Evolutionary conservation across 2,329 filamentous ascomycete species (phyloP).

Genomic region (Sporothrix variecibatus): DNA sequence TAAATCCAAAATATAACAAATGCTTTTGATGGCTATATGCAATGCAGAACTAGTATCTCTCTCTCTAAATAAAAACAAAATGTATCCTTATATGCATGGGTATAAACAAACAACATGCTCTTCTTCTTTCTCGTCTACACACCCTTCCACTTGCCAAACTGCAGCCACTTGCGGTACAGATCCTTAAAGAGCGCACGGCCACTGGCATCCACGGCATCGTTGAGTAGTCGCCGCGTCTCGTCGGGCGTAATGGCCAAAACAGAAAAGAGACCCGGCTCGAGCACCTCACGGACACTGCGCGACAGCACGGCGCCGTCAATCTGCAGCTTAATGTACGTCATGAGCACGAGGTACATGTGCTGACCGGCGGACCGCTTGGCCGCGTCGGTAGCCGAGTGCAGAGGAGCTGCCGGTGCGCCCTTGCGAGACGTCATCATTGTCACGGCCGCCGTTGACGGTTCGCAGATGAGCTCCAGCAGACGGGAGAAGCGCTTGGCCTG

Average conservation of each 20-base stretch:
- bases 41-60: not conserved
- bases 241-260: conserved; percentile 60
- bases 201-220: conserved; percentile 60
- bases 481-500: conserved; percentile 51
- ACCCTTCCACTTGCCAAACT: conserved; percentile 66
- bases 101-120: not conserved
- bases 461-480: conserved; percentile 43
- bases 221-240: conserved; percentile 57
- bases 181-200: conserved; percentile 61
- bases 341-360: conserved; percentile 62
- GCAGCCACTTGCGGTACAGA: conserved; percentile 60
- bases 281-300: conserved; percentile 53
- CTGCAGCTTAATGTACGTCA: conserved; percentile 62
- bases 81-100: not conserved
- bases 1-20: not conserved
- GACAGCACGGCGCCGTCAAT: conserved; percentile 53
- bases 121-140: conserved; percentile 42
- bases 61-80: not conserved
- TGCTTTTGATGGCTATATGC: not conserved
- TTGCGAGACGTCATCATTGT: conserved; percentile 35
- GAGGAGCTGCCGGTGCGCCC: conserved; percentile 31
- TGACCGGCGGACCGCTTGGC: conserved; percentile 63
- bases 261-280: conserved; percentile 60
- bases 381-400: conserved; percentile 62
- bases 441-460: conserved; percentile 59